phyloP scores from a whole-genome alignment of 2,329 filamentous ascomycete genomes.

The Fusarium anguioides region DNA sequence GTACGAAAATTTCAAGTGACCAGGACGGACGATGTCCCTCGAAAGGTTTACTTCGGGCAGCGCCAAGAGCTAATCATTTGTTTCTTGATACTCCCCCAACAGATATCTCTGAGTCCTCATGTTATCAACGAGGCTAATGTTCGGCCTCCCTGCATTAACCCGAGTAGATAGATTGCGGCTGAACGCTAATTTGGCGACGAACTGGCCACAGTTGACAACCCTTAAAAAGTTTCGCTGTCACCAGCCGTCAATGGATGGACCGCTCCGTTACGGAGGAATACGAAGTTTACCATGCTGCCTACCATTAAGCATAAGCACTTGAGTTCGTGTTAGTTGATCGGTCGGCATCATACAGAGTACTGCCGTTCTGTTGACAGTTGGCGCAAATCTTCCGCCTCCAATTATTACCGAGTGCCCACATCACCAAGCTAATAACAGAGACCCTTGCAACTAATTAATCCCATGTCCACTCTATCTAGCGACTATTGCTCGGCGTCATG shows the following conservation, averaged over 20 bases:
- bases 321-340: constrained; percentile 14
- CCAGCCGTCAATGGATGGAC: neutral
- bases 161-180: constrained; percentile 6
- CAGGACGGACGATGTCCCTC: neutral
- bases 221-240: neutral
- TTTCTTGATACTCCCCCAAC: neutral
- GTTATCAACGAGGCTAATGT: constrained; percentile 4
- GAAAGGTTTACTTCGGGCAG: constrained; percentile 6
- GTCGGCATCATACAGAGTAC: neutral
- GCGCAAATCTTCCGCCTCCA: constrained; percentile 22
- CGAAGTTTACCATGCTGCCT: neutral
- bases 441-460: constrained; percentile 34
- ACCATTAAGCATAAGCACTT: constrained; percentile 14
- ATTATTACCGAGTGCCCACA: constrained; percentile 2
- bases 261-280: neutral
- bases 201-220: neutral
- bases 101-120: neutral
- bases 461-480: constrained; percentile 7
- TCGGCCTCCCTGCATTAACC: constrained; percentile 2
- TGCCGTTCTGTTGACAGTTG: neutral
- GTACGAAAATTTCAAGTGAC: constrained; percentile 1
- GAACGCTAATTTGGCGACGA: constrained; percentile 5
- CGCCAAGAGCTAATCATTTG: constrained; percentile 2
- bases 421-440: constrained; percentile 16
- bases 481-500: constrained; percentile 29